Evolutionary conservation across 177 flowering plant species (phyloP), one percentile per base, ranked within the genome.

Genomic region (Vitis hybrid): DNA sequence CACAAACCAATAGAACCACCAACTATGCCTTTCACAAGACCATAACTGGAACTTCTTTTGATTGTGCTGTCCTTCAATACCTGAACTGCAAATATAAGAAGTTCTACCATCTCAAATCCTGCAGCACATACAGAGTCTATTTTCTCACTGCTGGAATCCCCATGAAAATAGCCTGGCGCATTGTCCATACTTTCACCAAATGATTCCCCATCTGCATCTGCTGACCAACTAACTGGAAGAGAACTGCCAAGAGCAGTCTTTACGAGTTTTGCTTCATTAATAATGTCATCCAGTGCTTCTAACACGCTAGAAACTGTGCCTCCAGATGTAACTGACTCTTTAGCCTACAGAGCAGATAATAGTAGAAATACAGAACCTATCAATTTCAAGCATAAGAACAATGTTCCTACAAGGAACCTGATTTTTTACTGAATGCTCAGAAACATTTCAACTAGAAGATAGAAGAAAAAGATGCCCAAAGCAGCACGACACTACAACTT

Each of bases 101-200:
- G 95, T 77, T 96, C 98, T 76, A 90, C 95, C 98, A 96, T 93
- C 83, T 96, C 99, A 71, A 90, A 76, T 60, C 97, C 99, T 49
- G 94, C 97, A 65, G 95, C 92, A 72, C 93, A 85, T 60, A 96
- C 93, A 39, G 76, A 62, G 29, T 26, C 29, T 15, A 83, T 68
- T 76, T 86, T 91, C 65, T 81, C 89, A 19, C 22, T 19, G 53
- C 67, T 72, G 19, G 79, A 56, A 45, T 76, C 83, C 52, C 61
- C 81, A 55, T 15, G n/a, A 20, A 22, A 51, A 66, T 74, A 77
- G 3, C 22, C 51, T 16, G 72, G 29, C 50, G 67, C 81, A 60
- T 62, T 65, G 18, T 26, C 51, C 0, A 12, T 18, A 59, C 62
- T 55, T 55, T 71, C 84, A 55, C 55, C 71, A 18, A 29, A 19